Percentiles rank a stretch among this genome's conserved stretches.
Evolutionary conservation across 495 filamentous ascomycete species (phyloP).

Genomic region (Hyaloscypha variabilis): DNA sequence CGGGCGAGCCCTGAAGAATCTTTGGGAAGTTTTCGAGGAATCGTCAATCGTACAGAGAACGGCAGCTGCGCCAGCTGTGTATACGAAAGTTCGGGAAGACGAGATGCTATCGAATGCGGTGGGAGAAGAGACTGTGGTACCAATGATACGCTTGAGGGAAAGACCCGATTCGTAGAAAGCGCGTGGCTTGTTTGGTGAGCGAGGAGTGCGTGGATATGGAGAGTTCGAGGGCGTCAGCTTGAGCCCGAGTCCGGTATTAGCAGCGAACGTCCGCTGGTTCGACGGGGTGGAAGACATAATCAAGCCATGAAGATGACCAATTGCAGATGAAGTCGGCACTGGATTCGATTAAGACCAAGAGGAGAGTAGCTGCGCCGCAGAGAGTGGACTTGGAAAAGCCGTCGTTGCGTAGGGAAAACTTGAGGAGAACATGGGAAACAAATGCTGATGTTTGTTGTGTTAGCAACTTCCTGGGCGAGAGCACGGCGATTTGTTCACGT

Average conservation of each 20-base stretch:
- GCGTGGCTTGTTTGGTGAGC: slow-evolving; percentile 62
- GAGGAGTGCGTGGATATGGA: slow-evolving; percentile 62
- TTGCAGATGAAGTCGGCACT: slow-evolving; percentile 6
- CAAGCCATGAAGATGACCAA: slow-evolving; percentile 46
- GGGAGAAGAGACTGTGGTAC: slow-evolving; percentile 80
- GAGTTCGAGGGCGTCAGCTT: slow-evolving; percentile 83
- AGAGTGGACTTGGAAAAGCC: slow-evolving; percentile 5
- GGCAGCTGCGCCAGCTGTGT: slow-evolving; percentile 90
- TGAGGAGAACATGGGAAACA: slow-evolving; percentile 23
- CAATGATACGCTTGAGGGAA: slow-evolving; percentile 80
- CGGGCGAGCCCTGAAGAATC: slow-evolving; percentile 88
- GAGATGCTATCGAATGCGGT: slow-evolving; percentile 85
- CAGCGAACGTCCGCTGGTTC: slow-evolving; percentile 44
- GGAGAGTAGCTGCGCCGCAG: slow-evolving; percentile 8
- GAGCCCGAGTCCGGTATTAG: slow-evolving; percentile 49
- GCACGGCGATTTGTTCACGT: slow-evolving; percentile 5
- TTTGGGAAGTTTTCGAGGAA: slow-evolving; percentile 70
- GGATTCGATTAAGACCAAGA: slow-evolving; percentile 7
- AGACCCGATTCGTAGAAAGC: slow-evolving; percentile 54
- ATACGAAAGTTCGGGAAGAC: slow-evolving; percentile 73
- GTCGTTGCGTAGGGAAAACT: neutral
- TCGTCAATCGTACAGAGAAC: slow-evolving; percentile 84
- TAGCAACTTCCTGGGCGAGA: neutral
- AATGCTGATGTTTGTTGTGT: slow-evolving; percentile 14
- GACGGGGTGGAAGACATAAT: slow-evolving; percentile 61